Base-by-base conservation (phyloP, 331 rosid species). In the Malus hybrid region DNA sequence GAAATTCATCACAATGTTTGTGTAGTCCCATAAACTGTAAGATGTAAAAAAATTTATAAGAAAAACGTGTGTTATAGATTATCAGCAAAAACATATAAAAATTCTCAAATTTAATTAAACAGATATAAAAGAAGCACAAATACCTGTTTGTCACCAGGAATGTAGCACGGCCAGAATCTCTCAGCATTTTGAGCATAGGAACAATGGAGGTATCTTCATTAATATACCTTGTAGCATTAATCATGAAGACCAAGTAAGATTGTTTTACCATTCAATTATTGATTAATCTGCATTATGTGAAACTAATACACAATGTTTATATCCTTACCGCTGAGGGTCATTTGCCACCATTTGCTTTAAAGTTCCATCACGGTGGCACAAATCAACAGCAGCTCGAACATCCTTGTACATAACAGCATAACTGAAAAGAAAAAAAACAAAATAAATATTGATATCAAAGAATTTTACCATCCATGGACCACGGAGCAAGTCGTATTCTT, bases 291-390 rank as follows among this genome's bases (percentile, higher is more conserved):
- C 4, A n/a, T 29, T 26, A 32, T 67, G 19, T 14, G 39, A 64
- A 72, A 46, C 52, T 30, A 48, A 30, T 18, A 53, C 9, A 46
- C 50, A 10, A 64, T 67, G 63, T 63, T 68, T 53, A 65, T 74
- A 65, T 74, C 20, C 84, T 68, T 81, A 94, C 99, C 88, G 85
- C 84, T 87, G 83, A 15, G 99, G 99, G 76, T 92, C 92, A 70
- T 85, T 81, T 69, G 97, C 99, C 77, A 95, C 99, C 97, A 90
- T 89, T 84, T 87, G 95, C 91, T 95, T 95, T 84, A 95, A 84
- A 53, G 97, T 95, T 83, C 99, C 99, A 76, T 95, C 99, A 19
- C 97, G 97, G 77, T 95, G 97, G 78, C 99, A 95, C 87, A 95
- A 80, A 82, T 95, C 99, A 83, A 95, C 96, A 19, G 99, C 99